Percentiles rank a stretch among this genome's conserved stretches.
Evolutionary conservation across 2,329 filamentous ascomycete genomes (phyloP).

Genomic region (Diplodia sapinea): DNA sequence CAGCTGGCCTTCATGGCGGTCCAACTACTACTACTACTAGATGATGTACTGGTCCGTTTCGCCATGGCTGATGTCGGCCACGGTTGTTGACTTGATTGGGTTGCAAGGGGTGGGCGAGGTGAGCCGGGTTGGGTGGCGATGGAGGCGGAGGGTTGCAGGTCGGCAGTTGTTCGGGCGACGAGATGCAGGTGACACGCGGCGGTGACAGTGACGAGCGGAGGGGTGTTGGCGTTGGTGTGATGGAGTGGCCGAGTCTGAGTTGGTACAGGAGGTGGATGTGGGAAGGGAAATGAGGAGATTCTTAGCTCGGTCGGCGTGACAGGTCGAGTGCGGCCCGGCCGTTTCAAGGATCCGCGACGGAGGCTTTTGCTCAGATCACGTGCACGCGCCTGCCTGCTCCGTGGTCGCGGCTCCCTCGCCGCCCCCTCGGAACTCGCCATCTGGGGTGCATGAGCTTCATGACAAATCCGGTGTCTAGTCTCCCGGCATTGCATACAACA

Average conservation of each 20-base stretch:
- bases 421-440: neutral
- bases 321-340: slow-evolving; percentile 16
- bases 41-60: slow-evolving; percentile 73
- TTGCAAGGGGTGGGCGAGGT: neutral
- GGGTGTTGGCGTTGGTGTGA: neutral
- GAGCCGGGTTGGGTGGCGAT: neutral
- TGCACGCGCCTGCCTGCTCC: neutral
- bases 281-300: slow-evolving; percentile 29
- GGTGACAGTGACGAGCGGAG: slow-evolving; percentile 1
- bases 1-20: slow-evolving; percentile 87
- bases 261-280: slow-evolving; percentile 6
- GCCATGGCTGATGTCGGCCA: slow-evolving; percentile 66
- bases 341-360: slow-evolving; percentile 21
- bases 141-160: slow-evolving; percentile 3
- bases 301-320: slow-evolving; percentile 20
- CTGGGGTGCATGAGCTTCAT: neutral
- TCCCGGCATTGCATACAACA: neutral
- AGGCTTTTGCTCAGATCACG: slow-evolving; percentile 8
- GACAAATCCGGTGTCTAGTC: neutral
- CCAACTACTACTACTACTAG: slow-evolving; percentile 70
- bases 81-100: slow-evolving; percentile 44
- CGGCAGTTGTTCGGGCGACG: slow-evolving; percentile 16
- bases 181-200: neutral
- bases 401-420: slow-evolving; percentile 11
- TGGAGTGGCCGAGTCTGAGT: slow-evolving; percentile 9